Base-by-base conservation (phyloP, 2,329 filamentous ascomycete species). In the Coleophoma cylindrospora region DNA sequence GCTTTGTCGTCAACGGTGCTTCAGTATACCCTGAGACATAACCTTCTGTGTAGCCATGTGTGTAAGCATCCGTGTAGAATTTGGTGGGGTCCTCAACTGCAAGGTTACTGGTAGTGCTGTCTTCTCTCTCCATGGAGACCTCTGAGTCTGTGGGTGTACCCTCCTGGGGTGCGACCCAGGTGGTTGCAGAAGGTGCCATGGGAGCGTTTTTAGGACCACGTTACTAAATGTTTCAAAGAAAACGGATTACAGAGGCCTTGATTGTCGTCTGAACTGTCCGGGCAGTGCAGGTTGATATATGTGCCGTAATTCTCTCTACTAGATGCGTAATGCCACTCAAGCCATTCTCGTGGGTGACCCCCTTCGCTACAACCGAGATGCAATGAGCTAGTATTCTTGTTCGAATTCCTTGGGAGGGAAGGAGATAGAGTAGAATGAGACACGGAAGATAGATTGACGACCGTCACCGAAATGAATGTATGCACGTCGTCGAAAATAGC, bases 121-220 rank as follows among this genome's bases (percentile, higher is more conserved):
- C 45, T 37, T 61, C 50, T 12, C 63, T 62, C 34, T 64, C 34
- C 11, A 22, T 19, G 10, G 14, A 34, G 33, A 12, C 37, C 5
- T 48, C 38, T 11, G 40, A 15, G 40, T 45, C 33, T 38, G 45
- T 44, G 40, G 48, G 48, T 12, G n/a, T 22, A 13, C 48, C 46
- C 36, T 48, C 50, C 40, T 48, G 64, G 36, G 58, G 13, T 51
- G 51, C 44, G 50, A 43, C 48, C 56, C 59, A 55, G 60, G 64
- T 22, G 51, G 51, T 57, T 57, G 60, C 54, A 59, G 60, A 64
- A 57, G 62, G 62, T 51, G 60, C 56, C 58, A 58, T 63, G 51
- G 27, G 9, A 6, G 4, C 9, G 27, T 27, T 27, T 7, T 3
- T 27, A 27, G 27, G 27, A 27, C 27, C 27, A 27, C 27, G 6